Base-by-base conservation (phyloP, 495 filamentous ascomycete genomes). In the Aspergillus baeticus region DNA sequence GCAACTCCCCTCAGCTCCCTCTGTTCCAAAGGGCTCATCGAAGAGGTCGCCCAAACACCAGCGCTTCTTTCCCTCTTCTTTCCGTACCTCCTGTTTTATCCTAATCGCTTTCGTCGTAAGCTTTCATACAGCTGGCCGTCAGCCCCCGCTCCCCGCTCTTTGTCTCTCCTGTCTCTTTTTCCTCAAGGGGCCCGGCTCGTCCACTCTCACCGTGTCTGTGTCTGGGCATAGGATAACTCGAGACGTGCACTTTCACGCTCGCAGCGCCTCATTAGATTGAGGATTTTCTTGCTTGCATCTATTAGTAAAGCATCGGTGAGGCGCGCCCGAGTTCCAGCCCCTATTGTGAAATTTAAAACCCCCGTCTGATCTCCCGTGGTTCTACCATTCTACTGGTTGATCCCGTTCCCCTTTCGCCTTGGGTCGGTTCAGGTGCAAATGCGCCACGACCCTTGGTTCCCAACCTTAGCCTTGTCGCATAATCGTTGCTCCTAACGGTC, bases 221-320 rank as follows among this genome's bases (percentile, higher is more conserved):
- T 47, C 48, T 53, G 46, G 35, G 44, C 35, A 36, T 29, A 57
- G 52, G 42, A 29, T 14, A 54, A 6, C 51, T 54, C 56, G 57
- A 55, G 58, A 54, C 55, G 33, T 60, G 54, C 26, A 17, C n/a
- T 45, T 29, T 50, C 56, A 55, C 54, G 33, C 50, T 58, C 47
- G 54, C 29, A 55, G 57, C 50, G 35, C 53, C 61, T 57, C 56
- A 46, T 51, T 18, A 33, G 35, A 18, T 48, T 56, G 55, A 59
- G 56, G 56, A 37, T 26, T 49, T 48, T 39, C 26, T 26, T n/a
- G 1, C 2, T 50, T n/a, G 23, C 20, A n/a, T 21, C 29, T 10
- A 36, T 31, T 38, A 13, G 31, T 42, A 50, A 22, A 49, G 14
- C 20, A n/a, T 47, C 18, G 47, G 46, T 26, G 51, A 60, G 22